Evolutionary conservation across 345 rosid species (phyloP).

Genomic region (Cardamine resedifolia): DNA sequence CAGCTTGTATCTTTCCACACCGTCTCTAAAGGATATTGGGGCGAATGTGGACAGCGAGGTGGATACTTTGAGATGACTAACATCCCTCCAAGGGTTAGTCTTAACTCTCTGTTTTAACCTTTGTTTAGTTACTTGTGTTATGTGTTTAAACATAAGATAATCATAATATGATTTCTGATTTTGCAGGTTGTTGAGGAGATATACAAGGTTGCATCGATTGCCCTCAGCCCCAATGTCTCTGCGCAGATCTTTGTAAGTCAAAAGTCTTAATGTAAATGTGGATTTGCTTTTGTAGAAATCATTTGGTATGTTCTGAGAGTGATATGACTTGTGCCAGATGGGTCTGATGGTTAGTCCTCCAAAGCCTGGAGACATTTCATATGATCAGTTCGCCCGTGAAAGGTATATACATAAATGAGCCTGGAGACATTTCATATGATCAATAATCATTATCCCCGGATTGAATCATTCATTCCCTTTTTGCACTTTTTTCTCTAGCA

Average conservation of each 20-base stretch:
- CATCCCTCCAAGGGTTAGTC: slow-evolving; percentile 80
- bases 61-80: slow-evolving; percentile 99
- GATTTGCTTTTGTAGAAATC: slow-evolving; percentile 7
- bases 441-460: slow-evolving; percentile 32
- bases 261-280: neutral
- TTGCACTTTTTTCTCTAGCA: slow-evolving; percentile 44
- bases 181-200: slow-evolving; percentile 94
- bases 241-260: slow-evolving; percentile 95
- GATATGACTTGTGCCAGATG: slow-evolving; percentile 55
- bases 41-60: slow-evolving; percentile 99
- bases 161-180: slow-evolving; percentile 8
- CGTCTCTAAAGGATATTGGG: slow-evolving; percentile 99
- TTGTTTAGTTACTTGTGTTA: slow-evolving; percentile 7
- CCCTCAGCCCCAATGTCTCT: slow-evolving; percentile 96
- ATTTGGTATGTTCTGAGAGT: slow-evolving; percentile 11
- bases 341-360: slow-evolving; percentile 97
- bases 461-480: neutral
- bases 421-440: slow-evolving; percentile 90
- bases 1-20: slow-evolving; percentile 97
- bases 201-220: slow-evolving; percentile 85
- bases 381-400: slow-evolving; percentile 72
- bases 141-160: neutral
- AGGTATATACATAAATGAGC: slow-evolving; percentile 73
- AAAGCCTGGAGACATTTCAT: slow-evolving; percentile 92
- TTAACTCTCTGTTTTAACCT: neutral